Conservation (phyloP, 148 eudicot genomes). For the Drosera capensis region DNA sequence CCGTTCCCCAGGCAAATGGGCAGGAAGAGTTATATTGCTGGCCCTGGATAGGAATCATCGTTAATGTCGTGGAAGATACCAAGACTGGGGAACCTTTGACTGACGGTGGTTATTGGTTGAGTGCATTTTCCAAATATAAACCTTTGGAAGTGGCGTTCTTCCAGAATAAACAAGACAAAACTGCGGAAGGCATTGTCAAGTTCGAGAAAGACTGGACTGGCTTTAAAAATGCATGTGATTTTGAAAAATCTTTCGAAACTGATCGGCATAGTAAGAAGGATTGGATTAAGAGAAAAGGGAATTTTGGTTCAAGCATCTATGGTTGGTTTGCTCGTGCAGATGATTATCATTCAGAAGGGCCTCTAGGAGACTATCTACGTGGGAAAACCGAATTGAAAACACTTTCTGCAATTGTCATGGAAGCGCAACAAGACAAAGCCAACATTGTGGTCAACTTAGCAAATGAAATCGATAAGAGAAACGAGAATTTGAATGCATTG, state of each 20-base stretch:
- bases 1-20: constrained; percentile 14
- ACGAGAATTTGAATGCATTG: constrained; percentile 34
- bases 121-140: constrained; percentile 27
- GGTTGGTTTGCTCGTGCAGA: constrained; percentile 75
- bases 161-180: constrained; percentile 18
- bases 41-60: constrained; percentile 70
- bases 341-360: constrained; percentile 40
- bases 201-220: constrained; percentile 59
- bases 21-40: constrained; percentile 32
- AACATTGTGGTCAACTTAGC: constrained; percentile 31
- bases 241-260: constrained; percentile 63
- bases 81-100: constrained; percentile 16
- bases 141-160: constrained; percentile 36
- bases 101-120: constrained; percentile 30
- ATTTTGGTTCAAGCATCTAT: constrained; percentile 27
- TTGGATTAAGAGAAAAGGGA: constrained; percentile 22
- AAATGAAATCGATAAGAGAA: constrained; percentile 36
- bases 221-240: constrained; percentile 43
- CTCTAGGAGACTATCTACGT: constrained; percentile 48
- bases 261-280: constrained; percentile 46
- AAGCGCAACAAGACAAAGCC: constrained; percentile 20
- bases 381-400: constrained; percentile 41
- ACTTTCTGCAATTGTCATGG: constrained; percentile 27
- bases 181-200: constrained; percentile 34
- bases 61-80: constrained; percentile 28